These are phyloP conservation scores for Kernera saxatilis DNA, from an alignment of 345 rosid species.

Conservation along the genomic window DNA sequence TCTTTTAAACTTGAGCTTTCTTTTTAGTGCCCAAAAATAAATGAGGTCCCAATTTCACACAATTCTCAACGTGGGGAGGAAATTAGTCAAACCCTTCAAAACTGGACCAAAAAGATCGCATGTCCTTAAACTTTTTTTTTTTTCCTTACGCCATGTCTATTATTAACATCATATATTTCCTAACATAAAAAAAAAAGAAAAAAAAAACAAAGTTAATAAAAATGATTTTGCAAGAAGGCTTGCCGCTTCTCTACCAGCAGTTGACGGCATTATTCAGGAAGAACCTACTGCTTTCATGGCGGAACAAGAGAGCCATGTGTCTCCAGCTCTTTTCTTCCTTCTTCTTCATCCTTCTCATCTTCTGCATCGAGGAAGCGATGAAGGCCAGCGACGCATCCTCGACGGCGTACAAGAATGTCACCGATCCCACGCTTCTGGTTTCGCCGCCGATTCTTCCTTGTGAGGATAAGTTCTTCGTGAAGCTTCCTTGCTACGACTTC, in stretches of 20 bases:
- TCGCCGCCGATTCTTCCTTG: slow-evolving; percentile 66
- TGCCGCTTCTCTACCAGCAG: slow-evolving; percentile 51
- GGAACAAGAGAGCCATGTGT: slow-evolving; percentile 66
- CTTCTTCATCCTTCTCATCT: slow-evolving; percentile 78
- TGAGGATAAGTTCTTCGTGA: slow-evolving; percentile 61
- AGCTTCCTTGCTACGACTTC: slow-evolving; percentile 70
- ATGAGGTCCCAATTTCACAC: neutral
- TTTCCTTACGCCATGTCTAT: too few relatives aligned
- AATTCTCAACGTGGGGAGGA: neutral
- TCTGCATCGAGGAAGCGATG: slow-evolving; percentile 49
- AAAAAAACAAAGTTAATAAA: neutral
- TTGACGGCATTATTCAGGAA: slow-evolving; percentile 54
- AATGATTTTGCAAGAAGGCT: slow-evolving; percentile 42
- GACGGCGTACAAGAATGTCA: slow-evolving; percentile 30
- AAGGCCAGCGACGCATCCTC: slow-evolving; percentile 31
- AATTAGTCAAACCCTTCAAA: neutral
- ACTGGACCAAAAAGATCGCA: neutral
- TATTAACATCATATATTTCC: too few relatives aligned
- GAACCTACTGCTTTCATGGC: slow-evolving; percentile 78
- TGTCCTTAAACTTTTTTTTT: neutral
- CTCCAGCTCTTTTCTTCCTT: slow-evolving; percentile 83
- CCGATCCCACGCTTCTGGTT: slow-evolving; percentile 42
- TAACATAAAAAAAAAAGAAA: neutral
- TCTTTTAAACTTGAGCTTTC: neutral
- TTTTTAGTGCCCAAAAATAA: neutral